Evolutionary conservation across 345 rosid species (phyloP), one percentile per base, ranked within the genome.

Genomic region (Nephelium lappaceum): DNA sequence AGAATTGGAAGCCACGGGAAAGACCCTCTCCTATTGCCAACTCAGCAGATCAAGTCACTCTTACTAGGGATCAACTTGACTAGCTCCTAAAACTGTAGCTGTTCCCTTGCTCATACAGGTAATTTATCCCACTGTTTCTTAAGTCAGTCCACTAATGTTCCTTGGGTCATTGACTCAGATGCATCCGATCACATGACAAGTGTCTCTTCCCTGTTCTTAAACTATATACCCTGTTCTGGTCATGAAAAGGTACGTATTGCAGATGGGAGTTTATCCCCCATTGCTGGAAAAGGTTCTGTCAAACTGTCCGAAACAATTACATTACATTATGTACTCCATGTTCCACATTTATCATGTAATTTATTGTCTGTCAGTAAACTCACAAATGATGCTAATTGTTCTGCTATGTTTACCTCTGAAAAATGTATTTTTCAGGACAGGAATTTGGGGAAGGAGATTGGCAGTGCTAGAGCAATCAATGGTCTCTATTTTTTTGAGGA

Each of bases 101-200:
- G 3, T 45, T 11, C 15, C 4, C 51, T 45, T 8, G 24, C 24
- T 8, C 24, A 67, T 2, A 11, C 25, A 24, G 65, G 71, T 51
- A 71, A 8, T 6, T 45, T 45, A 9, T 14, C 51, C 12, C 11
- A 14, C 3, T 9, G 14, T 14, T 45, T 45, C 15, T 45, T 2
- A 14, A 45, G 51, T 2, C 15, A 45, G 11, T 14, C 3, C 3
- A 45, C 15, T 14, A 1, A 0, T 45, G 55, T 31, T 3, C 36
- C 36, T 31, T 31, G 36, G 36, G 36, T 31, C 36, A 31, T 31
- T 31, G 3, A 31, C 12, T 76, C 19, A 3, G 1, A n/a, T 47
- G 77, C 71, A 31, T 49, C 57, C 36, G 5, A 78, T 21, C 57
- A 78, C 9, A 72, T 72, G 77, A 71, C 67, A 6, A 1, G 5